Evolutionary conservation across 169 alveolate genomes (phyloP), one percentile per base, ranked within the genome.

Genomic region (Plasmodium gonderi): DNA sequence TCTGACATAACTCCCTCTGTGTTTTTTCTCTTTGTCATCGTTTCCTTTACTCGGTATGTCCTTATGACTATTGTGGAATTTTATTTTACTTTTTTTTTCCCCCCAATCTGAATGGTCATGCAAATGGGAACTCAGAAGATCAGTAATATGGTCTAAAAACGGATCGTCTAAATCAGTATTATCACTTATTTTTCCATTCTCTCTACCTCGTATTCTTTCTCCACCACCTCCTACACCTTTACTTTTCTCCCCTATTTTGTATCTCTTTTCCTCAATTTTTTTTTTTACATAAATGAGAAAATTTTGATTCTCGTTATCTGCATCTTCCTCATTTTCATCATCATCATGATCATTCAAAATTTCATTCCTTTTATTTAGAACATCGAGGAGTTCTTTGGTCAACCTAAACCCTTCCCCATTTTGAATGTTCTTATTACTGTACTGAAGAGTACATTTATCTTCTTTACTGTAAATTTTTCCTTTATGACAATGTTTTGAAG

Each of bases 231-330:
- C 38, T 20, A 23, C 23, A 49, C 49, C 20, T 69, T 11, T 14
- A 11, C 60, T 76, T 54, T 54, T 76, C 72, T 7, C 65, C 2
- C 31, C 60, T 29, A 47, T 76, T 17, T n/a, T 44, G 36, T 51
- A 51, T 11, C 79, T 36, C 64, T 72, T 83, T 60, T 69, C 77
- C 36, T 83, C 83, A 12, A 83, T 83, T 76, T 54, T 83, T 51
- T 83, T 83, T 44, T 83, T 83, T 60, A 83, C 92, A 42, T 83
- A 83, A 14, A 74, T 83, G 54, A 83, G 77, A 76, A 83, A 83
- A 49, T 83, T 83, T 38, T 83, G 60, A 76, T 45, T 68, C 17
- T 83, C 82, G 12, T 49, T 33, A 60, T 74, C 81, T 11, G 17
- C n/a, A 0, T 51, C 89, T 7, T 20, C 44, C 20, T 51, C 49